Base-by-base conservation (phyloP, 352 stramenopile species). In the Peronospora destructor region DNA sequence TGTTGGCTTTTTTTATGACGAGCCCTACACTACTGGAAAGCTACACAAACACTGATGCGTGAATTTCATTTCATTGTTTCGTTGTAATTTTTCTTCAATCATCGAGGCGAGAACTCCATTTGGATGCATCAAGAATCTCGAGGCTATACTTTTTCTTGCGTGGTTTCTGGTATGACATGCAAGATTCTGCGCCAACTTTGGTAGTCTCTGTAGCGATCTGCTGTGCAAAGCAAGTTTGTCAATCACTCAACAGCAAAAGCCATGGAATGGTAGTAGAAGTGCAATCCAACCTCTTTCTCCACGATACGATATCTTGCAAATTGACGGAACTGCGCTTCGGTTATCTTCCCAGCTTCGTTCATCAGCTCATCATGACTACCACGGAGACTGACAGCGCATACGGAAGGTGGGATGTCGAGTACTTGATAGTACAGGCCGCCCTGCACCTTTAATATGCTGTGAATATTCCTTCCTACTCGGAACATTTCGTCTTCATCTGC, bases 391-490 rank as follows among this genome's bases (percentile, higher is more conserved):
- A 4, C 23, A 41, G 32, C 28, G 17, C 26, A 28, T 16, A 37
- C 7, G 8, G 36, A 33, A 0, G 43, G 48, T 0, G 23, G 5
- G 3, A 59, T 58, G 10, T 76, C 56, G 3, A 75, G 23, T 1
- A 66, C 59, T n/a, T 66, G 64, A 21, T 82, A 91, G 45, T 88
- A 91, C 11, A 91, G 30, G 34, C 68, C 83, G 11, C 74, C 73
- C 13, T 70, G 58, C 0, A 91, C 46, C 45, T 85, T 88, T 4
- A 91, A 49, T 19, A 86, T 45, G 11, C 46, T 79, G 53, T 87
- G 74, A 2, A 91, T 45, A 45, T 88, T 73, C 39, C 72, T 84
- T 34, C 79, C 79, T 6, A 91, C 73, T 13, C 79, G 79, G 30
- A 87, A 79, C 14, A 91, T 88, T 39, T 89, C 78, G 8, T 74